phyloP scores from a whole-genome alignment of 371 early-diverging fungal genomes.

The Mortierella sp. region DNA sequence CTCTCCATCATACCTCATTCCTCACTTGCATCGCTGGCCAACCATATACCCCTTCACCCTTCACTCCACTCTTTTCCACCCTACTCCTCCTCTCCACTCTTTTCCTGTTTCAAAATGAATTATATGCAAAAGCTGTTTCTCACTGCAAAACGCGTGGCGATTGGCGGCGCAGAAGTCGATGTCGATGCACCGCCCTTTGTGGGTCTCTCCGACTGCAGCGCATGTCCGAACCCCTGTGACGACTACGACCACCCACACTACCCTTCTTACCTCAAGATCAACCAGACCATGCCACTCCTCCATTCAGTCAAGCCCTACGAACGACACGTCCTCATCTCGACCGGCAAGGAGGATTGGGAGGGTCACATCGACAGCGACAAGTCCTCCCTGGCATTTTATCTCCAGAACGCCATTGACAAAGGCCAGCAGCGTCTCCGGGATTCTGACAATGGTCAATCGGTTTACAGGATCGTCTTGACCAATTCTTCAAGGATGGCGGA shows the following conservation, averaged over 20 bases:
- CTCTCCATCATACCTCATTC: background rate
- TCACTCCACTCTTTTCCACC: background rate
- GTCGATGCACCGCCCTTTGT: slow-evolving; percentile 1
- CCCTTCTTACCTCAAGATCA: slow-evolving; percentile 78
- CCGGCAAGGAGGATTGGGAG: slow-evolving; percentile 75
- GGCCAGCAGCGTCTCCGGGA: slow-evolving; percentile 35
- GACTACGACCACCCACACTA: slow-evolving; percentile 71
- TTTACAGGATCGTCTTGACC: slow-evolving; percentile 61
- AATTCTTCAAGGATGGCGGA: slow-evolving; percentile 61
- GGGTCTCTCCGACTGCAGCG: slow-evolving; percentile 48
- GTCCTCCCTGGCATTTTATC: slow-evolving; percentile 60
- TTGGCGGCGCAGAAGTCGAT: background rate
- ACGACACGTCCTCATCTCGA: slow-evolving; percentile 78
- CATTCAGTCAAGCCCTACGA: slow-evolving; percentile 79
- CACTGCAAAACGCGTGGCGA: background rate
- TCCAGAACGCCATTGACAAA: slow-evolving; percentile 39
- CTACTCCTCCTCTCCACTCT: background rate
- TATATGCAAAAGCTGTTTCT: background rate
- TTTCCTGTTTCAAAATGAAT: background rate
- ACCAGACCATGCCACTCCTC: slow-evolving; percentile 64
- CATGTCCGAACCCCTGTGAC: slow-evolving; percentile 62
- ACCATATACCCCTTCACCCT: background rate
- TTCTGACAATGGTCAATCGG: slow-evolving; percentile 17
- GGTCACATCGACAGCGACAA: slow-evolving; percentile 70
- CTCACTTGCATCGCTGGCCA: background rate